Evolutionary conservation across 2,329 filamentous ascomycete genomes (phyloP), one percentile per base, ranked within the genome.

Genomic region (Diplodia mutila): DNA sequence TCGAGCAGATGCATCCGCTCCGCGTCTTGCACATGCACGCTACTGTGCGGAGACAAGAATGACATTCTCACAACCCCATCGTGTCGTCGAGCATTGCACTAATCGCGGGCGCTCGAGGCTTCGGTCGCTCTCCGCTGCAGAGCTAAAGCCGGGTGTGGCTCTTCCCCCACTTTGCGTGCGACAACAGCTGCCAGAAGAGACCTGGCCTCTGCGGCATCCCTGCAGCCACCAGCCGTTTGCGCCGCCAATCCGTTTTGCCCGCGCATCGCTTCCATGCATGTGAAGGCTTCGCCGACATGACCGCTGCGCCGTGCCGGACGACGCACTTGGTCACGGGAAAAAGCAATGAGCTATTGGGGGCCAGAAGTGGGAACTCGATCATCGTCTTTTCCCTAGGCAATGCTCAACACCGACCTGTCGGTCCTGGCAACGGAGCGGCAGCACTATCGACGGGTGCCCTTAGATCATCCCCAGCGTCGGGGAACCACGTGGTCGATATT

Each of bases 251-350:
- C 54, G 37, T 23, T 51, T 29, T n/a, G 57, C 48, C 57, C 57
- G 57, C 57, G 25, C 59, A 27, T 63, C 59, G 59, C 59, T 51
- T 63, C 59, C 42, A 63, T 63, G 59, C 59, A 63, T 63, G 59
- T 51, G 59, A 63, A 63, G 46, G 5, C 59, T 51, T 16, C 23
- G 27, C 59, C 59, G 37, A 61, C 55, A 21, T 48, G 39, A 9
- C 21, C 55, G 29, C 29, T 32, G 29, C 29, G 29, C 29, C 29
- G 29, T 32, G 29, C 29, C 29, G 29, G 29, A 32, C 29, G 29
- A 32, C 29, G 39, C 54, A n/a, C 18, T 48, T 29, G 16, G 21
- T 32, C 55, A 27, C 55, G 39, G 55, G 18, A 51, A 32, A 51
- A 63, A 63, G 29, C 46, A 61, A 49, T 23, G 32, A 16, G 37